Evolutionary conservation across 768 basidiomycete species (phyloP), one percentile per base, ranked within the genome.

Genomic region (Holtermannia corniformis): DNA sequence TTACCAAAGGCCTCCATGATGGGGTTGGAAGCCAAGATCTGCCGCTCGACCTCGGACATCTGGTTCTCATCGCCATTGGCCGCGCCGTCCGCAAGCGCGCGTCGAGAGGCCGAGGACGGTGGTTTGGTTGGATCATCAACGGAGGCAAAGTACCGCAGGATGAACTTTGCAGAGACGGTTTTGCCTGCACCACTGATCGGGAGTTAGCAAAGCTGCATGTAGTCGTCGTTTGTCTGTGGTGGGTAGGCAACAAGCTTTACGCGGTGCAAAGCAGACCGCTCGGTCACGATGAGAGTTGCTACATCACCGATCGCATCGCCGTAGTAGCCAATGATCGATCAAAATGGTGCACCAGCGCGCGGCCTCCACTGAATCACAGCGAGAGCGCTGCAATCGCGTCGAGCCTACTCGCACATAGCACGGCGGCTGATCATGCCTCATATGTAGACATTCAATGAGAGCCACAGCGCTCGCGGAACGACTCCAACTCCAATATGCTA

Each of bases 1-100:
- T 99, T 99, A 60, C 95, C 95, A 62, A 99, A 97, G 0, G 95
- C 87, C 74, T 99, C 95, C 58, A 99, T 83, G 64, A 95, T 97
- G 21, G 95, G 95, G 72, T 99, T 99, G n/a, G 93, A 96, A 24
- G 95, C 95, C 50, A 99, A 77, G 55, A 99, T 99, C 73, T 97
- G 95, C 46, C 84, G 82, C 71, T 99, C 95, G 59, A 92, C 90
- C 73, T 96, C 95, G 70, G 85, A 91, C 76, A 77, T 75, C 13
- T 72, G 72, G 44, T 66, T 72, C 22, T 71, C 71, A 10, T 68
- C 72, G 13, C 54, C 60, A 3, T 51, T 58, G 12, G 43, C 50
- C 20, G 58, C 60, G 23, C 54, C 57, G 22, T 40, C 52, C 14
- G 26, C 32, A n/a, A 45, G 2, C 86, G 86, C 59, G 85, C 89